Conservation (phyloP, 805 yeast genomes). For the Spathaspora girioi region DNA sequence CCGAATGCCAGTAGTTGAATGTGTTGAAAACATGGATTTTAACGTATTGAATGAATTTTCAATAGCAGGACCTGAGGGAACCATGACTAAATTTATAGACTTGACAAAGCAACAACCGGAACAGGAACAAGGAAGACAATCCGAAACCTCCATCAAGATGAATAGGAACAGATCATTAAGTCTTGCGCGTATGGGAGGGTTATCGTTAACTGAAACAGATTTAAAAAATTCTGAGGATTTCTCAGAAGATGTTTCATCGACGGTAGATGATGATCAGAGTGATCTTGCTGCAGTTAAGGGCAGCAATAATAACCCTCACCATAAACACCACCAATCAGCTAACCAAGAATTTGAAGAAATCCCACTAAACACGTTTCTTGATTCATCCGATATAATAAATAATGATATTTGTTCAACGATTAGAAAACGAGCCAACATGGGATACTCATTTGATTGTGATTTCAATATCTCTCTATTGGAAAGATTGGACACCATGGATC, state of each 20-base stretch:
- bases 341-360: slow-evolving; percentile 16
- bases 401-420: slow-evolving; percentile 76
- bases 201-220: slow-evolving; percentile 9
- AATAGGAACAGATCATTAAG: slow-evolving; percentile 2
- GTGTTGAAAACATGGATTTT: slow-evolving; percentile 59
- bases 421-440: slow-evolving; percentile 64
- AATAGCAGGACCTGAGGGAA: slow-evolving; percentile 56
- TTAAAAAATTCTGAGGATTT: slow-evolving; percentile 14
- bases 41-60: slow-evolving; percentile 67
- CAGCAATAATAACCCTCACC: neutral
- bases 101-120: slow-evolving; percentile 8
- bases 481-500: slow-evolving; percentile 45
- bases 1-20: slow-evolving; percentile 69
- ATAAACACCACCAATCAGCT: neutral
- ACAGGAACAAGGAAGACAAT: neutral
- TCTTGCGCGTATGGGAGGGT: slow-evolving; percentile 9
- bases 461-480: slow-evolving; percentile 60
- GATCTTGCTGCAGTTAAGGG: neutral
- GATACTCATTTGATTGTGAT: slow-evolving; percentile 69
- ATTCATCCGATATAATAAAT: slow-evolving; percentile 44
- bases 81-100: slow-evolving; percentile 41
- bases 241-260: slow-evolving; percentile 12
- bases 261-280: slow-evolving; percentile 12
- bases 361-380: slow-evolving; percentile 27
- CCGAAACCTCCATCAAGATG: neutral